Conservation (phyloP, 257 asterid genomes). For the Primulina eburnea region DNA sequence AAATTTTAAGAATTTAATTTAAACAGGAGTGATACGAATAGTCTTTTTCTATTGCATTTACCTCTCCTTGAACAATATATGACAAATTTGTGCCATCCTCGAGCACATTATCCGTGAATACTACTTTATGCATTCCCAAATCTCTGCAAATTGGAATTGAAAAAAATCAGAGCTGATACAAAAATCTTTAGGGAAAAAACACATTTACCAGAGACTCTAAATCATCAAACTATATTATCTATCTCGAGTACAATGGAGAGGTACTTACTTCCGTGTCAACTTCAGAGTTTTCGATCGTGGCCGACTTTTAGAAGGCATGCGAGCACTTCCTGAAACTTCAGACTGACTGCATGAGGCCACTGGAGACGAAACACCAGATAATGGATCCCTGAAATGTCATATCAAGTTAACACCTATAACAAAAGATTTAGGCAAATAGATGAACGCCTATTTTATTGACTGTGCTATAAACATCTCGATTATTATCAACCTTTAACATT, state of each 20-base stretch:
- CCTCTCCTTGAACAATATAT: conserved; percentile 71
- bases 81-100: conserved; percentile 72
- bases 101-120: conserved; percentile 53
- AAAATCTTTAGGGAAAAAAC: conserved; percentile 13
- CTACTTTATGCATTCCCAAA: conserved; percentile 71
- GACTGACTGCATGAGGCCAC: conserved; percentile 34
- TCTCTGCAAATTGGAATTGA: conserved; percentile 47
- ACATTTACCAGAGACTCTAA: conserved; percentile 10
- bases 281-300: conserved; percentile 50
- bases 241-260: conserved; percentile 14
- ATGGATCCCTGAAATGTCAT: conserved; percentile 45
- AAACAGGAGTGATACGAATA: conserved; percentile 11
- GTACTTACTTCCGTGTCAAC: conserved; percentile 74
- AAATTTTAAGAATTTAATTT: conserved; percentile 10
- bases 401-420: conserved; percentile 11
- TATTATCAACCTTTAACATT: background rate
- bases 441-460: too few species aligned
- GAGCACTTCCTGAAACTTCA: conserved; percentile 41
- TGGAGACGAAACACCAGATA: conserved; percentile 38
- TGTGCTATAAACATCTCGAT: background rate
- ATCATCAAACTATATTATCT: conserved; percentile 21
- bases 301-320: conserved; percentile 34
- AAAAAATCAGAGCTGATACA: conserved; percentile 21
- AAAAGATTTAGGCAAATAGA: too few species aligned
- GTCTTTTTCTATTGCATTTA: conserved; percentile 27